Base-by-base conservation (phyloP, 2,329 filamentous ascomycete species). In the Cercospora sp. region DNA sequence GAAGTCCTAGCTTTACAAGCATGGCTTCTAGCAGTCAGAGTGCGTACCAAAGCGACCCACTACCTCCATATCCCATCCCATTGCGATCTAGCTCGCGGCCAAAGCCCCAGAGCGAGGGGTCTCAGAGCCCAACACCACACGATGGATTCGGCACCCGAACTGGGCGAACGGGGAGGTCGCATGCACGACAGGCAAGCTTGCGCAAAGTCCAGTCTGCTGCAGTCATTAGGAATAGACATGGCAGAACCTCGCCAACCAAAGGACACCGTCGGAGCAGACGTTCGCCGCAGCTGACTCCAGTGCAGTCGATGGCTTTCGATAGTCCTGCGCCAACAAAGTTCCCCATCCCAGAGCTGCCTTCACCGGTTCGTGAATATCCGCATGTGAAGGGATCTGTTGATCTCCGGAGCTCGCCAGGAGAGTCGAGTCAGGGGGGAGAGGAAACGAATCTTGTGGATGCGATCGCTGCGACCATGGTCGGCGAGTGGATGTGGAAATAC, bases 401-500 rank as follows among this genome's bases (percentile, higher is more conserved):
- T 63, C 51, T 73, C 26, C 34, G 43, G 6, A 63, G 66, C 59
- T 70, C 70, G 21, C 66, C 70, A 7, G 70, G 61, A 3, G 37
- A 57, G 2, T 64, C 63, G 2, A 73, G 63, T 53, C 70, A 69
- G 9, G 64, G 67, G 28, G 73, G 72, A 1, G 70, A 76, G 37
- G 78, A 79, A 69, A 74, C 90, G 0, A 91, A 89, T 55, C 92
- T 98, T 13, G 94, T 99, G 5, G 95, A 98, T 81, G 93, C 95
- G 3, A 98, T 99, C 79, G 94, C 95, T 1, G 94, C 97, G 77
- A 96, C 94, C 0, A 99, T 99, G 95, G 93, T 99, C 32, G 95
- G 95, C 43, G 95, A 98, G 76, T 95, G 92, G 91, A 94, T 96
- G 91, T 94, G 90, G 84, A 96, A 96, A 80, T 95, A 96, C 76